Percentiles rank a stretch among this genome's conserved stretches.
Conservation (phyloP, 1,284 basidiomycete species). For the Meira nashicola region DNA sequence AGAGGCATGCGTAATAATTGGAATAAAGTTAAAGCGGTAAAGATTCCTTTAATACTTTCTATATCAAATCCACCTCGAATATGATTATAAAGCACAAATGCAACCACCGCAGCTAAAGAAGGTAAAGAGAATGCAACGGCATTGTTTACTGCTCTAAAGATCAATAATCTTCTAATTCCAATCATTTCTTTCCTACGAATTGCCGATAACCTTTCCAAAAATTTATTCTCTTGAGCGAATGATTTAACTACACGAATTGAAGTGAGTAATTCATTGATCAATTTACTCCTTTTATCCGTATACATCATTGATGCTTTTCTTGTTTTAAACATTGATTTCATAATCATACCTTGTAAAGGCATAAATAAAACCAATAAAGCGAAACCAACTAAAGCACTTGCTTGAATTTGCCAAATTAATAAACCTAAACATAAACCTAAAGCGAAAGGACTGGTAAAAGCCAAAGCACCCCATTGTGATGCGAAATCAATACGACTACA, state of each 20-base stretch:
- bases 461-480: slow-evolving; percentile 70
- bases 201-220: slow-evolving; percentile 63
- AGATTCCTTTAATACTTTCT: slow-evolving; percentile 60
- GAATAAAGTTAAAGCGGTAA: slow-evolving; percentile 50
- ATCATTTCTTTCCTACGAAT: slow-evolving; percentile 72
- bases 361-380: slow-evolving; percentile 65
- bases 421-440: slow-evolving; percentile 57
- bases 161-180: slow-evolving; percentile 69
- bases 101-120: slow-evolving; percentile 73
- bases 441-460: slow-evolving; percentile 65
- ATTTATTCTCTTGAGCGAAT: slow-evolving; percentile 43
- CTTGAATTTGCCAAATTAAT: slow-evolving; percentile 70
- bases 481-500: slow-evolving; percentile 85
- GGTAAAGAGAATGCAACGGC: slow-evolving; percentile 68
- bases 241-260: slow-evolving; percentile 52
- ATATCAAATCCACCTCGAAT: slow-evolving; percentile 65
- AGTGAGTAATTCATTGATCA: slow-evolving; percentile 48
- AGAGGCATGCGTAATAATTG: slow-evolving; percentile 66
- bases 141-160: slow-evolving; percentile 69
- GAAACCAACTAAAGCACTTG: slow-evolving; percentile 75
- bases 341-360: slow-evolving; percentile 67
- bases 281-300: slow-evolving; percentile 65
- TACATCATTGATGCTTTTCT: slow-evolving; percentile 76
- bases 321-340: slow-evolving; percentile 70
- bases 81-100: slow-evolving; percentile 72